phyloP scores from a whole-genome alignment of 495 filamentous ascomycete genomes.

The Penicillium daleae region DNA sequence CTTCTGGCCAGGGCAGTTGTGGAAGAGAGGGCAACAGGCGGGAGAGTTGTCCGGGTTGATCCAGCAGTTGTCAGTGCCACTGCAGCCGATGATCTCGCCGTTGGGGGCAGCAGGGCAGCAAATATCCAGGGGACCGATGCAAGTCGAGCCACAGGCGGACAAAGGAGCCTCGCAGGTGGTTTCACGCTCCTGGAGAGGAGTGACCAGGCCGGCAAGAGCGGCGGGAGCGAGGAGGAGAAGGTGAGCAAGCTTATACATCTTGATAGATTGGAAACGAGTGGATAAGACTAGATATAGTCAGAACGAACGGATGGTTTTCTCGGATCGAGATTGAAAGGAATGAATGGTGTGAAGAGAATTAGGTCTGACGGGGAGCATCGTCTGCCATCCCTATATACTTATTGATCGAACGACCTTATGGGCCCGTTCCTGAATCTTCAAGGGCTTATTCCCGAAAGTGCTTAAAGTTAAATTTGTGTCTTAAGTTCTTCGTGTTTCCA shows the following conservation, averaged over 20 bases:
- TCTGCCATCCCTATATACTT: neutral
- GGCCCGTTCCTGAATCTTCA: neutral
- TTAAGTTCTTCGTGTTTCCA: neutral
- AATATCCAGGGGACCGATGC: neutral
- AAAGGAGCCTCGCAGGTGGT: neutral
- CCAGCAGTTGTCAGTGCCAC: neutral
- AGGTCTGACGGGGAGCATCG: neutral
- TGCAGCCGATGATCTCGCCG: neutral
- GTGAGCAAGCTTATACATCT: neutral
- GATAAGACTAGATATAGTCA: neutral
- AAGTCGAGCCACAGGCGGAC: neutral
- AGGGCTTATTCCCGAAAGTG: neutral
- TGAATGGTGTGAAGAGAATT: neutral
- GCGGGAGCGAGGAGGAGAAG: neutral
- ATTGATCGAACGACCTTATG: neutral
- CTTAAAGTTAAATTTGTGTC: conserved; percentile 1
- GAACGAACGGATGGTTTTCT: neutral
- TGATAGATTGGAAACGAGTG: neutral
- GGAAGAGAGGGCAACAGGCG: neutral
- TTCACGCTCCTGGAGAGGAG: conserved; percentile 1
- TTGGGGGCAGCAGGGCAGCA: neutral
- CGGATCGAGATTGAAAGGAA: neutral
- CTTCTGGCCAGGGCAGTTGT: neutral
- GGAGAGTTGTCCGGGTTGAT: neutral
- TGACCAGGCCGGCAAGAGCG: neutral